phyloP scores from a whole-genome alignment of 2,329 filamentous ascomycete species.

The Phaeosphaeria sp. region DNA sequence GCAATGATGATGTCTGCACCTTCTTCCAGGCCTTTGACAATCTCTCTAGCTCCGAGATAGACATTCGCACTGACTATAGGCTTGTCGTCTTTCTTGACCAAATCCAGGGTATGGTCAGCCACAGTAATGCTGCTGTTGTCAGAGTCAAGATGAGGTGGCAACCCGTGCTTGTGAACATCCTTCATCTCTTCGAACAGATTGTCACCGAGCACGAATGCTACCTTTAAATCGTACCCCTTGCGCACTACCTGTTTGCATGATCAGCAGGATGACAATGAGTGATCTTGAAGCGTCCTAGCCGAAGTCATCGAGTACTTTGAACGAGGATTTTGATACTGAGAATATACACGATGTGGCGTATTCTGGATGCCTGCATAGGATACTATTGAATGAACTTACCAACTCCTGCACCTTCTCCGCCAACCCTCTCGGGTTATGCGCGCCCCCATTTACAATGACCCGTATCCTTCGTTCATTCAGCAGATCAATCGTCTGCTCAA shows the following conservation, averaged over 20 bases:
- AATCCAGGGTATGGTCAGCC: slow-evolving; percentile 47
- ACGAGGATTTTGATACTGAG: no score
- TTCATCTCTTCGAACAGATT: slow-evolving; percentile 49
- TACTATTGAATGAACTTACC: no score
- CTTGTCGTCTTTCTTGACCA: slow-evolving; percentile 46
- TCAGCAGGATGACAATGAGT: not conserved
- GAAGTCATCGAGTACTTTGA: no score
- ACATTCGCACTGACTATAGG: slow-evolving; percentile 57
- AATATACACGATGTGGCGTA: no score
- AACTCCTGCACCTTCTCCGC: slow-evolving; percentile 55
- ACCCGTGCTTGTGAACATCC: slow-evolving; percentile 39
- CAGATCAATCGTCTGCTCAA: slow-evolving; percentile 55
- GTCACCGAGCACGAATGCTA: slow-evolving; percentile 57
- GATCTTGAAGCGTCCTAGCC: no score
- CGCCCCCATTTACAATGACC: slow-evolving; percentile 64
- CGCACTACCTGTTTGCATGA: slow-evolving; percentile 37
- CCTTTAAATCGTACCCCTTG: slow-evolving; percentile 47
- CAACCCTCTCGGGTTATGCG: slow-evolving; percentile 61
- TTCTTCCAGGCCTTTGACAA: slow-evolving; percentile 36
- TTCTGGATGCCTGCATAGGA: no score
- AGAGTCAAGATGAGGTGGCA: slow-evolving; percentile 53
- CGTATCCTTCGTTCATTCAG: slow-evolving; percentile 60
- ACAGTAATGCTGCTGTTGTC: slow-evolving; percentile 47
- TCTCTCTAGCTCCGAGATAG: slow-evolving; percentile 58
- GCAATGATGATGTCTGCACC: slow-evolving; percentile 46